Evolutionary conservation across 192 early-diverging fungal genomes (phyloP), one percentile per base, ranked within the genome.

Genomic region (Podila horticola): DNA sequence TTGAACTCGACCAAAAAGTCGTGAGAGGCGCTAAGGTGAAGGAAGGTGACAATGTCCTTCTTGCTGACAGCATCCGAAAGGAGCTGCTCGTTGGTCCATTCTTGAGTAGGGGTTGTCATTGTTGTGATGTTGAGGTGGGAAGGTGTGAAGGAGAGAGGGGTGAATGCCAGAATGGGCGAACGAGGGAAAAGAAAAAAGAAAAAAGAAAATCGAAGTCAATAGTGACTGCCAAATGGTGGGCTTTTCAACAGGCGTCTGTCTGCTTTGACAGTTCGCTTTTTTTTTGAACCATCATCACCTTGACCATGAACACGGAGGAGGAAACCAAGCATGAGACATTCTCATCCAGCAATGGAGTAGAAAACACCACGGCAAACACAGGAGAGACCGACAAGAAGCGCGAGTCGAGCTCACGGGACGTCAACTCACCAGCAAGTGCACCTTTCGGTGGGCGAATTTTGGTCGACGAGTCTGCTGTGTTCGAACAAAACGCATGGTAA

Each of bases 31-130:
- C 76, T 86, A 28, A 88, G 87, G 41, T 93, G 93, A 36, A 94
- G 73, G 71, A 86, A 93, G 26, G 81, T 74, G 30, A 90, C 85
- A 29, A 94, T 84, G 55, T 92, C 92, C 84, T 93, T 93, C 75
- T 93, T 93, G 76, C 88, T 88, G 51, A 94, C 90, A 45, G 70
- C 73, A 71, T 94, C 92, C 24, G 87, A 83, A 38, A 72, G 82
- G 30, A 93, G 76, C 74, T 94, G 85, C 62, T 85, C 92, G 58
- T 51, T 75, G 22, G 90, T 92, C 93, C 93, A 94, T 33, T 82
- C 75, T 63, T 79, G 73, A 22, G 74, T 75, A 62, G 85, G 83
- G 52, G 77, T 69, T 10, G 77, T 29, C 77, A 81, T 79, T 61
- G 22, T 31, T 33, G 58, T 61, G 41, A 45, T 45, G 22, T 61